A percentile compares a stretch with the other conserved stretches of the same genome.
Evolutionary conservation across 371 early-diverging fungal genomes (phyloP).

Genomic region (Saksenaea vasiformis): DNA sequence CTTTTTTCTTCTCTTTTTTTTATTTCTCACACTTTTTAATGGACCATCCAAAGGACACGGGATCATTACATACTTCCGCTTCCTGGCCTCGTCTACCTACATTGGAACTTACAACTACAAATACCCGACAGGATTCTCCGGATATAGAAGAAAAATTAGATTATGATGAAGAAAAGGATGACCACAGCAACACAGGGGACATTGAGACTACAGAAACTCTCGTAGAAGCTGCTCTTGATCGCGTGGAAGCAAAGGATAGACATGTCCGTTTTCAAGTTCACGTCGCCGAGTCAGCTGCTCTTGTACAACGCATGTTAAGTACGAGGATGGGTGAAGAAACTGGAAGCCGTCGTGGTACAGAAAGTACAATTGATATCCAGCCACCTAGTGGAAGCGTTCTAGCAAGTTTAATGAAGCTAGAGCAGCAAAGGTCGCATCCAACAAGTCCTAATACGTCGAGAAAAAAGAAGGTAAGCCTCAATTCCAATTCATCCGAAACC

Average conservation of each 20-base stretch:
- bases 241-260: constrained; percentile 35
- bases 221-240: constrained; percentile 39
- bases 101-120: neutral
- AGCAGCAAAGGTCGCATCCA: constrained; percentile 17
- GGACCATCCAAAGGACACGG: constrained; percentile 1
- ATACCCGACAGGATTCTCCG: neutral
- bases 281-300: constrained; percentile 37
- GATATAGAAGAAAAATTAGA: neutral
- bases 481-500: neutral
- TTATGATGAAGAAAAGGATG: constrained; percentile 7
- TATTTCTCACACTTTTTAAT: neutral
- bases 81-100: neutral
- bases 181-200: neutral
- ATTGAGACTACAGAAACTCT: constrained; percentile 22
- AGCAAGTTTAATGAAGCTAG: constrained; percentile 39
- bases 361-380: constrained; percentile 13
- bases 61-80: neutral
- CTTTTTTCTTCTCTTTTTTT: constrained; percentile 10
- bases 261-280: constrained; percentile 43
- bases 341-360: neutral
- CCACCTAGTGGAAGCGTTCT: constrained; percentile 32
- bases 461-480: constrained; percentile 4
- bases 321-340: constrained; percentile 5
- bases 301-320: constrained; percentile 40
- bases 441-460: neutral